A percentile compares a stretch with the other conserved stretches of the same genome.
Evolutionary conservation across 768 basidiomycete species (phyloP).

Genomic region (Rubroboletus pulcherrimus): DNA sequence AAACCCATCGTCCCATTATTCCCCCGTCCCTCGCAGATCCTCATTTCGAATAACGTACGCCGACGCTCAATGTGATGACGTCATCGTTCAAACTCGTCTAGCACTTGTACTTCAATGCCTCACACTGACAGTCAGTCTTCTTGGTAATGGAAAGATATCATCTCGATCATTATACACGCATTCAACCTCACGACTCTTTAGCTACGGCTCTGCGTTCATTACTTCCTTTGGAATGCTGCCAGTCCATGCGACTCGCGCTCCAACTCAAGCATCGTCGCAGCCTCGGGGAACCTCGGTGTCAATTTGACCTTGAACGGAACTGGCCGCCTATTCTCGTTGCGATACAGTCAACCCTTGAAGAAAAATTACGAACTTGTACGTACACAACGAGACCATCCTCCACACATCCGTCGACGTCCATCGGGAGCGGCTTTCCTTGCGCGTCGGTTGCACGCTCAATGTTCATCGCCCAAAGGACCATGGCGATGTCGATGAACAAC

Average conservation of each 20-base stretch:
- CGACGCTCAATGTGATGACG: too few species aligned
- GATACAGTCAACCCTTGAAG: too few species aligned
- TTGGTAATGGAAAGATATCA: too few species aligned
- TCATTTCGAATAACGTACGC: too few species aligned
- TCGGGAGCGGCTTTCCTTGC: not conserved
- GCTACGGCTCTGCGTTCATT: not conserved
- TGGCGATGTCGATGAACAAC: constrained; percentile 33
- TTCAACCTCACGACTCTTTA: not conserved
- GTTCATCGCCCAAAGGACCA: constrained; percentile 26
- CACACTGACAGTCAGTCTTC: too few species aligned
- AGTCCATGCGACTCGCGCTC: constrained; percentile 6
- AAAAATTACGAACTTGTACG: not conserved
- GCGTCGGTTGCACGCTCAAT: constrained; percentile 10
- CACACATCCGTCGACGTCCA: constrained; percentile 6
- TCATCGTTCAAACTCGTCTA: too few species aligned
- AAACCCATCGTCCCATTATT: too few species aligned
- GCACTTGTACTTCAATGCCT: too few species aligned
- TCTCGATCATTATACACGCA: too few species aligned
- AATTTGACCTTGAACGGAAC: constrained; percentile 2
- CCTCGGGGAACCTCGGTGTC: constrained; percentile 4
- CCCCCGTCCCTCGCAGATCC: too few species aligned
- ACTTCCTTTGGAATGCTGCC: not conserved
- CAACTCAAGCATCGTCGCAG: constrained; percentile 6
- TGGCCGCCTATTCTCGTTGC: not conserved
- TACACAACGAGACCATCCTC: constrained; percentile 8